Conservation (phyloP, 164 flowering plant species). For the Brasenia schreberi region DNA sequence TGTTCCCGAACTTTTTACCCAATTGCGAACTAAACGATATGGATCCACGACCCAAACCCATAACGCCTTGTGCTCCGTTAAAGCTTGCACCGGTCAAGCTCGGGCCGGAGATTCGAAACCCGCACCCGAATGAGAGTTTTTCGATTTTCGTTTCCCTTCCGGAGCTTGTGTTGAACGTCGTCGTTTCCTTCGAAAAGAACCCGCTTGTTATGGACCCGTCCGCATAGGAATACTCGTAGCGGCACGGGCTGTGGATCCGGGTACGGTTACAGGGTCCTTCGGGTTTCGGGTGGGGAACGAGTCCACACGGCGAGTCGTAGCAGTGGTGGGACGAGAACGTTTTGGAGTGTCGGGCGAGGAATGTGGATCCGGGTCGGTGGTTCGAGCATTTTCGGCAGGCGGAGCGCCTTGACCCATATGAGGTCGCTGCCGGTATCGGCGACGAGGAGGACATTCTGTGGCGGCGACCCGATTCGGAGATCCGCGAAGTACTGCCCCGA, state of each 20-base stretch:
- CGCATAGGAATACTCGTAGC: slow-evolving; percentile 49
- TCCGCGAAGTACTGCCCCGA: slow-evolving; percentile 28
- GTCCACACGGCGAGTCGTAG: slow-evolving; percentile 30
- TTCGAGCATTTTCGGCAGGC: slow-evolving; percentile 43
- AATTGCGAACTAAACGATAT: slow-evolving; percentile 36
- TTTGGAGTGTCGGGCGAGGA: slow-evolving; percentile 46
- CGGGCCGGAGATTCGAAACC: slow-evolving; percentile 54
- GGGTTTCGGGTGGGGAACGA: slow-evolving; percentile 31
- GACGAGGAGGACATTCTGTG: slow-evolving; percentile 50
- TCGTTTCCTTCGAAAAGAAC: slow-evolving; percentile 46
- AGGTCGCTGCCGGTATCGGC: slow-evolving; percentile 83
- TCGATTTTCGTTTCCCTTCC: no score
- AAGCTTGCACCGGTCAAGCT: slow-evolving; percentile 41
- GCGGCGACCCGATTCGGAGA: slow-evolving; percentile 56
- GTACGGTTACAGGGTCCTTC: slow-evolving; percentile 49
- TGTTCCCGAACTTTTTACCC: slow-evolving; percentile 34
- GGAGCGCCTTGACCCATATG: slow-evolving; percentile 60
- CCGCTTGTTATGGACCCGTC: no score
- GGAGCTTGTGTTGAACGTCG: slow-evolving; percentile 35
- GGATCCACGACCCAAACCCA: slow-evolving; percentile 79
- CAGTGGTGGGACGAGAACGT: slow-evolving; percentile 53
- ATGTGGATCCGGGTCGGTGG: slow-evolving; percentile 23
- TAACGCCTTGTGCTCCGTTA: slow-evolving; percentile 54
- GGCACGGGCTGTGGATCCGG: slow-evolving; percentile 50
- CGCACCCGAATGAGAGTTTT: neutral